Base-by-base conservation (phyloP, 208 protist genomes). In the Endotrypanum monterogeii region DNA sequence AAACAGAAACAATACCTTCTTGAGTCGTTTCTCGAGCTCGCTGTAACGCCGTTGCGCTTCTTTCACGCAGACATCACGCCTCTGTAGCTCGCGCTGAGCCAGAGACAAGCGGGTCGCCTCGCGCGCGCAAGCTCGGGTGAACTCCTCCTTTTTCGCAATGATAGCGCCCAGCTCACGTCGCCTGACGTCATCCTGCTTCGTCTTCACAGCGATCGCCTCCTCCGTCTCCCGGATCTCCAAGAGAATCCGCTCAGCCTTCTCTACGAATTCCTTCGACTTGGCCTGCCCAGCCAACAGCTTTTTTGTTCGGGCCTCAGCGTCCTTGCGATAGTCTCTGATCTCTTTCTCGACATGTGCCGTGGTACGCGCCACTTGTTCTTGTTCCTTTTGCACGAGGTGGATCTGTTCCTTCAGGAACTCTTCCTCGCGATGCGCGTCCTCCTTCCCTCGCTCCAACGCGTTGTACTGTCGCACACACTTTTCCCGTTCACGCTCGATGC, bases 21-120 rank as follows among this genome's bases (percentile, higher is more conserved):
- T 78, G 28, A 98, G 83, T 14, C 92, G 89, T 52, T 84, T 84
- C 48, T 92, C 86, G 52, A 98, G 73, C 67, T 97, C 89, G 25
- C 84, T 80, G 35, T 90, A 83, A 32, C 87, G 85, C 48, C 94
- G 74, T 50, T 83, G 76, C 30, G 87, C 79, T 57, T 96, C 89
- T 56, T 71, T 76, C 51, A 97, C 81, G 30, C 89, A 78, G 39
- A 71, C 58, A 62, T 76, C 70, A 48, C 97, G 96, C 65, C 95
- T 91, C 65, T 94, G 95, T 35, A 98, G 74, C 74, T 98, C 94
- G 67, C 95, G 88, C 79, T 96, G 90, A 7, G 88, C 88, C 65
- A 98, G 84, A 11, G 73, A 77, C 7, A 96, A 82, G 16, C 94
- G 84, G 35, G 68, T 84, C n/a, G 82, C 80, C 71, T 94, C 90